A percentile compares a stretch with the other conserved stretches of the same genome.
These are phyloP conservation scores for Kodamaea leandrae DNA, from an alignment of 805 yeast genomes.

Conservation along the genomic window DNA sequence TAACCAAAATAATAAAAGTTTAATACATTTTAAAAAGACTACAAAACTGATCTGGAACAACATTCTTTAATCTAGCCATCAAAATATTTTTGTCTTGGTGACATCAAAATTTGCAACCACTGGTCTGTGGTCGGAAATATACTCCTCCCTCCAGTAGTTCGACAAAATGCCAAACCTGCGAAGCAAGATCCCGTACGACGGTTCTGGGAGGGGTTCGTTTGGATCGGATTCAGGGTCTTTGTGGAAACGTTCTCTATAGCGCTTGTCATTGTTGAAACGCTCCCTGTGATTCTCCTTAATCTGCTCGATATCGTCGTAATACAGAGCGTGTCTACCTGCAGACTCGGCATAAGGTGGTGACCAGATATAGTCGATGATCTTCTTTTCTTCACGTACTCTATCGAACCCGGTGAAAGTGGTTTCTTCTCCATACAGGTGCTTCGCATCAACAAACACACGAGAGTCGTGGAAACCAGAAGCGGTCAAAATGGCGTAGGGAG, in stretches of 20 bases:
- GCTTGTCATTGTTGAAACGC: background rate
- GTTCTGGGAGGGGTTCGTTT: no score
- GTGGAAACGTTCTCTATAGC: background rate
- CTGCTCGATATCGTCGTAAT: no score
- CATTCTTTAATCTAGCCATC: no score
- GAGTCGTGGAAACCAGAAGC: conserved; percentile 40
- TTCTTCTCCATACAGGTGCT: conserved; percentile 39
- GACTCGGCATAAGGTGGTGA: conserved; percentile 20
- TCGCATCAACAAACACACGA: conserved; percentile 24
- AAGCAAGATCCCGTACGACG: conserved; percentile 26
- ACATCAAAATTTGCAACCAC: conserved; percentile 25
- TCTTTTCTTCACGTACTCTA: conserved; percentile 21
- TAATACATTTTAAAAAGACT: no score
- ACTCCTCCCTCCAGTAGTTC: conserved; percentile 27
- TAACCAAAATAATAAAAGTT: no score
- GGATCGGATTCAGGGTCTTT: background rate
- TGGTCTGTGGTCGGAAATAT: conserved; percentile 44
- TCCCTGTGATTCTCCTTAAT: no score
- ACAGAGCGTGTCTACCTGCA: no score
- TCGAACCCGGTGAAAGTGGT: conserved; percentile 52
- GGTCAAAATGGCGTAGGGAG: conserved; percentile 39
- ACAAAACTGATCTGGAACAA: no score
- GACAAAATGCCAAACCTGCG: conserved; percentile 39
- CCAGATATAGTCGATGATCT: conserved; percentile 48
- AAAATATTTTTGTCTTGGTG: no score